These are phyloP conservation scores for Ambrosia artemisiifolia DNA, from an alignment of 129 eudicot species.

Conservation along the genomic window DNA sequence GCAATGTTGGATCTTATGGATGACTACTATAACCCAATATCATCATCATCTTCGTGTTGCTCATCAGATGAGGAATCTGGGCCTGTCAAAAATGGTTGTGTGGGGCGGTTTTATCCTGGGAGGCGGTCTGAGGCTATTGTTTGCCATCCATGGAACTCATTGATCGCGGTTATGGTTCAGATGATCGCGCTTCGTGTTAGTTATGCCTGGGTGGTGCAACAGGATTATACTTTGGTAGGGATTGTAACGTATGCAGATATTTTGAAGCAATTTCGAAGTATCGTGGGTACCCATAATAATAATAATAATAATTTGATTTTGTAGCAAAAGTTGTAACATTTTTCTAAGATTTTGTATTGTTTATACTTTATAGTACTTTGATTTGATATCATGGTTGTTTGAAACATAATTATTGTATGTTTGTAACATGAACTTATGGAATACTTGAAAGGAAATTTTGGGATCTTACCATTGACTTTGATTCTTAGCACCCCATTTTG, in stretches of 20 bases:
- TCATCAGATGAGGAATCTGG: constrained; percentile 83
- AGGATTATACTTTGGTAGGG: constrained; percentile 66
- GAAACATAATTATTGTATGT: neutral
- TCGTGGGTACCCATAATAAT: constrained; percentile 22
- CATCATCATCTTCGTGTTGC: constrained; percentile 43
- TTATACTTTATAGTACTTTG: constrained; percentile 12
- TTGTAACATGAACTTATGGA: constrained; percentile 5
- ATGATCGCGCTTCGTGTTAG: constrained; percentile 78
- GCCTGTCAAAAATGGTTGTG: constrained; percentile 30
- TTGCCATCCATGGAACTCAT: constrained; percentile 74
- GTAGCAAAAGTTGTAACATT: neutral
- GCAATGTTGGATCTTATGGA: constrained; percentile 71
- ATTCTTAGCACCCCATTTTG: neutral
- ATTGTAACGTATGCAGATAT: constrained; percentile 68
- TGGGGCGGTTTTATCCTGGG: constrained; percentile 39
- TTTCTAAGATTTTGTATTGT: constrained; percentile 17
- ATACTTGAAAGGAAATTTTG: neutral
- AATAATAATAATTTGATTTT: neutral
- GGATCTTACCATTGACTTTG: neutral
- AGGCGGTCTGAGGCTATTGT: constrained; percentile 64
- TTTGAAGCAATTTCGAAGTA: constrained; percentile 54
- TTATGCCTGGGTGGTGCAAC: constrained; percentile 77
- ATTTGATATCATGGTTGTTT: neutral
- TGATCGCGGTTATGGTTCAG: constrained; percentile 90
- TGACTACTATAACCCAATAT: constrained; percentile 35